Evolutionary conservation across 805 yeast genomes (phyloP), one percentile per base, ranked within the genome.

Genomic region (Tetrapisispora pingtungensis): DNA sequence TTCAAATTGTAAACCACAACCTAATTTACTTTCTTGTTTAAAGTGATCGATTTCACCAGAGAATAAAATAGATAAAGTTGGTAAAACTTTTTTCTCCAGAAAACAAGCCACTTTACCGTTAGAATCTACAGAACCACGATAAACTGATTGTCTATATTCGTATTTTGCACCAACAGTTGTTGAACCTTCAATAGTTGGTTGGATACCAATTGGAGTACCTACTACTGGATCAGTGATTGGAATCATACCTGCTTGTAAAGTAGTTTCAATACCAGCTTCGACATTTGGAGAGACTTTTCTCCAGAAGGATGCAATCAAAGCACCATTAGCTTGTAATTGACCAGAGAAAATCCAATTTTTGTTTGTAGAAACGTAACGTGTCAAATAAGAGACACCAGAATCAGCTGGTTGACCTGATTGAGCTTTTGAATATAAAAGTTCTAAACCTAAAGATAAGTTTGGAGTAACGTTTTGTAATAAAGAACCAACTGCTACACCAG

Each of bases 121-220:
- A 42, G 94, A 79, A 70, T 88, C 96, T 49, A 93, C 62, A 68
- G 89, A 95, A 61, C 97, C 96, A 70, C 98, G 81, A 78, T 88
- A 88, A 44, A 87, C 81, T 46, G 94, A 82, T 69, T 87, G 94
- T 72, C 97, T 87, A 77, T 87, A 93, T 72, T 93, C 97, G 69
- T 90, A 90, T 71, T 90, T 93, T 58, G 96, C 95, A 69, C 97
- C 98, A 46, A 90, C 64, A 48, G 96, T 84, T 56, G 98, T 89
- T 58, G 77, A 75, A 61, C 95, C 97, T 62, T 90, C 96, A 47
- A 89, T 73, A 36, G 82, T 80, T 30, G 95, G 85, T 64, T 85
- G 87, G 56, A 80, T 77, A 48, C 90, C 89, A 51, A 84, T 78
- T 61, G 90, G 84, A 43, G 79, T 74, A 57, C 87, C 86, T 74